phyloP scores from a whole-genome alignment of 208 protist species.

The Wallacemonas sp. region DNA sequence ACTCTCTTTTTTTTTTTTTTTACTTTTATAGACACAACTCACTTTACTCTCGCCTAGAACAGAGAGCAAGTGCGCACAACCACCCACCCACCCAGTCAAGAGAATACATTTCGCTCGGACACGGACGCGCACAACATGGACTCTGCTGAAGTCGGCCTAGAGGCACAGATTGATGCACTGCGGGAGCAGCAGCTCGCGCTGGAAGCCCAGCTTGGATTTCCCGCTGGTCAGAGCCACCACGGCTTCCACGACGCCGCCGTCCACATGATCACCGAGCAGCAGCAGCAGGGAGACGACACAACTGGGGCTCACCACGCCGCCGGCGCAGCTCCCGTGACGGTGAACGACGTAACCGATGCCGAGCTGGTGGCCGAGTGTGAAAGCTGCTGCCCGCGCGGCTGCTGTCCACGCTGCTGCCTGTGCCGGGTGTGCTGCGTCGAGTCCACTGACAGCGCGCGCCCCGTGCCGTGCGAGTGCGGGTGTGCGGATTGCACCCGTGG shows the following conservation, averaged over 20 bases:
- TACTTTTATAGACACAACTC: background rate
- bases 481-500: conserved; percentile 1
- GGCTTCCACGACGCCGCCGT: conserved; percentile 9
- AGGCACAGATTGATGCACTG: conserved; percentile 15
- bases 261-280: conserved; percentile 1
- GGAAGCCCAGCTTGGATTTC: background rate
- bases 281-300: background rate
- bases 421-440: background rate
- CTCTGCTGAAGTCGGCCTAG: background rate
- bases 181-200: conserved; percentile 6
- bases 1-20: too few relatives aligned
- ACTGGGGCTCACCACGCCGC: background rate
- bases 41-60: too few relatives aligned
- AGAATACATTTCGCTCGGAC: too few relatives aligned
- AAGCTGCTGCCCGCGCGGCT: conserved; percentile 8
- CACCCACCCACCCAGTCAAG: background rate
- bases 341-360: background rate
- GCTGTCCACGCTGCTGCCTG: conserved; percentile 10
- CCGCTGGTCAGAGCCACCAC: conserved; percentile 7
- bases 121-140: background rate
- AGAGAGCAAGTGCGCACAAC: too few relatives aligned
- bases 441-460: background rate
- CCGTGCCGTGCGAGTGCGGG: conserved; percentile 1
- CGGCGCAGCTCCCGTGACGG: background rate
- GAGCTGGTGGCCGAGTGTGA: background rate